phyloP scores from a whole-genome alignment of 352 stramenopile genomes.

The Pythium pyrilobum region DNA sequence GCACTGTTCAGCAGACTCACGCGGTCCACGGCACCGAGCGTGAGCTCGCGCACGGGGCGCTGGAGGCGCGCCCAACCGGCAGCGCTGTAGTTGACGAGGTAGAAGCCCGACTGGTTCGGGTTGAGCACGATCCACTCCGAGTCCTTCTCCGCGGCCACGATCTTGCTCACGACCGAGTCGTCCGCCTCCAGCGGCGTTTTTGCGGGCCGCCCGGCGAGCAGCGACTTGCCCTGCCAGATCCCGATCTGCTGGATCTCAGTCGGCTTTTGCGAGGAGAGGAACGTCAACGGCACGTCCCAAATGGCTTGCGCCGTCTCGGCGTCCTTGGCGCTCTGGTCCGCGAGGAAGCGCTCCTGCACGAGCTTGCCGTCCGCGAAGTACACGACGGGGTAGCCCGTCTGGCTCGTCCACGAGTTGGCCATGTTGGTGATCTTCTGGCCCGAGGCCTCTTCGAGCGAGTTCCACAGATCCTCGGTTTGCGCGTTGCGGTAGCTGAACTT shows the following conservation, averaged over 20 bases:
- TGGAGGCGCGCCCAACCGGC: constrained; percentile 83
- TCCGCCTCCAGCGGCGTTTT: constrained; percentile 40
- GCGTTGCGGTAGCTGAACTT: constrained; percentile 93
- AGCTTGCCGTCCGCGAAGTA: constrained; percentile 69
- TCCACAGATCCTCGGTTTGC: constrained; percentile 94
- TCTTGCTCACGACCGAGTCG: constrained; percentile 49
- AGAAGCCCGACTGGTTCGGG: constrained; percentile 92
- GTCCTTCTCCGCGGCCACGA: constrained; percentile 21
- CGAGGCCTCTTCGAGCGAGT: constrained; percentile 87
- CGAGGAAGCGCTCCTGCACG: constrained; percentile 91
- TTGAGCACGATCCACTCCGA: constrained; percentile 95
- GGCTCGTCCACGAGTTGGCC: constrained; percentile 91
- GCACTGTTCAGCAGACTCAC: constrained; percentile 92
- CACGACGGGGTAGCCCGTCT: constrained; percentile 93
- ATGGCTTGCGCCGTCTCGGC: constrained; percentile 33
- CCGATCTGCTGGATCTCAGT: constrained; percentile 45
- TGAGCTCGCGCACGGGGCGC: constrained; percentile 43
- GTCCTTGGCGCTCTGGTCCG: constrained; percentile 76
- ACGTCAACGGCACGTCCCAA: constrained; percentile 88
- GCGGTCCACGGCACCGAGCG: constrained; percentile 81
- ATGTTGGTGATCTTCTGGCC: constrained; percentile 89
- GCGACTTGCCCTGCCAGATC: constrained; percentile 44
- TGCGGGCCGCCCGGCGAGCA: constrained; percentile 12
- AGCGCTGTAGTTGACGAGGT: constrained; percentile 91
- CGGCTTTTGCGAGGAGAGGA: constrained; percentile 39